Conservation (phyloP, 148 eudicot genomes). For the Bassia scoparia region DNA sequence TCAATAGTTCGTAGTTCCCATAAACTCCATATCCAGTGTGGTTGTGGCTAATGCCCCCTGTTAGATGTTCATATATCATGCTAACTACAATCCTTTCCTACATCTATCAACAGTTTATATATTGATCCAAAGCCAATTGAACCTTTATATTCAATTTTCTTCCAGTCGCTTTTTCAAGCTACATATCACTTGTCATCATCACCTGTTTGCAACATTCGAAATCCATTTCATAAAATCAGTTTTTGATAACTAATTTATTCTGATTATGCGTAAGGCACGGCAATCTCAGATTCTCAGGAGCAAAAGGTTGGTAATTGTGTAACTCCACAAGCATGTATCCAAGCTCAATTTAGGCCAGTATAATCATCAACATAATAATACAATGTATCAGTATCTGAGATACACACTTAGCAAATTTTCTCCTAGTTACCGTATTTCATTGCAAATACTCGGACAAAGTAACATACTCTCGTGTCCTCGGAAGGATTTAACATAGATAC, state of each 20-base stretch:
- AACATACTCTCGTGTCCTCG: too few relatives aligned
- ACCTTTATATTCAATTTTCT: constrained; percentile 71
- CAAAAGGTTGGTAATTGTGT: not conserved
- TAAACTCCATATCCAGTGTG: constrained; percentile 85
- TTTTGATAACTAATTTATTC: not conserved
- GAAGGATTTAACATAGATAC: too few relatives aligned
- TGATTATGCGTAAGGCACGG: not conserved
- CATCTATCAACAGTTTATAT: not conserved
- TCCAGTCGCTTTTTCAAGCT: constrained; percentile 88
- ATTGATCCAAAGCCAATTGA: not conserved
- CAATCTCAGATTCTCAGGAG: too few relatives aligned
- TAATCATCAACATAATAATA: too few relatives aligned
- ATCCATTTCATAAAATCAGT: not conserved
- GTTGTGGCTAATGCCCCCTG: constrained; percentile 98
- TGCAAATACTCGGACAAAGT: too few relatives aligned
- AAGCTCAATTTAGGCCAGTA: not conserved
- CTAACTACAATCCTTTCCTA: not conserved
- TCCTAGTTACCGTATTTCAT: too few relatives aligned
- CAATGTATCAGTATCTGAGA: too few relatives aligned
- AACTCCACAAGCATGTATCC: not conserved
- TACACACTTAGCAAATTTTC: too few relatives aligned
- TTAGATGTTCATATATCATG: constrained; percentile 16
- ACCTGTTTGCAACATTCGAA: constrained; percentile 44
- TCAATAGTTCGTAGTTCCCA: constrained; percentile 88
- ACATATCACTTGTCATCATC: constrained; percentile 68